Evolutionary conservation across 805 yeast genomes (phyloP).

Genomic region (Metschnikowia dekortorum): DNA sequence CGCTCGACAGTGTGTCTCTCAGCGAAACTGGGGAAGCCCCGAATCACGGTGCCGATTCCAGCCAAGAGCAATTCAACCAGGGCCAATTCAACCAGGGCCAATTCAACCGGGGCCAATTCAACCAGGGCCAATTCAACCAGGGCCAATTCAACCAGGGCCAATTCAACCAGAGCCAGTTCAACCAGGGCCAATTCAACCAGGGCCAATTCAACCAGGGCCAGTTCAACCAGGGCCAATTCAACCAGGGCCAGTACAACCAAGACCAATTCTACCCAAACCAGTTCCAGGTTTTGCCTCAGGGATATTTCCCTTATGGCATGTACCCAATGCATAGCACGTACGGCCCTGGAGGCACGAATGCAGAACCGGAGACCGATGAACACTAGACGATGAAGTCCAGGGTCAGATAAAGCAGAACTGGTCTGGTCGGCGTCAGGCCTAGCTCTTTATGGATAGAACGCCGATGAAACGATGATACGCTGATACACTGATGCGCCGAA

Average conservation of each 20-base stretch:
- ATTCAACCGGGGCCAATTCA: not conserved
- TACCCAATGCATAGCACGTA: not conserved
- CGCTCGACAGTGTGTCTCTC: not conserved
- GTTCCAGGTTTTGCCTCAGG: not conserved
- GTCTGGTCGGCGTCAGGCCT: no score
- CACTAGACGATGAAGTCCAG: not conserved
- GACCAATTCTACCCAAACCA: not conserved
- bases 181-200: not conserved
- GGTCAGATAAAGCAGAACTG: no score
- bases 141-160: not conserved
- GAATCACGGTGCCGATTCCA: not conserved
- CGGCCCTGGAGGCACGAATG: not conserved
- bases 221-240: not conserved
- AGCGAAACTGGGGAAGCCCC: not conserved
- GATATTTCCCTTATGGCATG: not conserved
- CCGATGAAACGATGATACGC: not conserved
- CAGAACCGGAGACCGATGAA: not conserved
- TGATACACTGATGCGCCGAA: no score
- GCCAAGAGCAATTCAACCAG: not conserved
- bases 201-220: not conserved
- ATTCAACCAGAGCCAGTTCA: not conserved
- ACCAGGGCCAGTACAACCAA: not conserved
- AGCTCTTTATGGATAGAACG: not conserved
- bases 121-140: not conserved
- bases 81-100: not conserved